These are phyloP conservation scores for Phytophthora brassicae DNA, from an alignment of 352 stramenopile genomes.

Conservation along the genomic window DNA sequence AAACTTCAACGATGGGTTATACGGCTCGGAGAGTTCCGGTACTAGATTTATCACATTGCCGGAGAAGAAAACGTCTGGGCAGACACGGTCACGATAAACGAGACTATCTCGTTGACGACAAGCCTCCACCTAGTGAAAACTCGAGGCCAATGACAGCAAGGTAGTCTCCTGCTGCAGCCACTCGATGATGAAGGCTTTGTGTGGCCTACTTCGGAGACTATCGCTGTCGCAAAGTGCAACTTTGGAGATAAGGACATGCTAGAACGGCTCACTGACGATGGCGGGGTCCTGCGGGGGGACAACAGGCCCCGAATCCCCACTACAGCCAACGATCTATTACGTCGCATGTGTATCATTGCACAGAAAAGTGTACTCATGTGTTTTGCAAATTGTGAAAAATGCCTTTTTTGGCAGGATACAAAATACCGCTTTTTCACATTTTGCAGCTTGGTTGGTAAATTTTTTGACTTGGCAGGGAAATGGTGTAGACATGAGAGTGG, in stretches of 20 bases:
- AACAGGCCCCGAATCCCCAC: background rate
- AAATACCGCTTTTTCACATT: no score
- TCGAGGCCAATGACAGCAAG: background rate
- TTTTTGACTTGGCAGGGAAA: no score
- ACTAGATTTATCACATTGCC: conserved; percentile 4
- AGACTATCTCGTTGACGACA: background rate
- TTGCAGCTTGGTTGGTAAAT: no score
- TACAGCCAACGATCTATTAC: background rate
- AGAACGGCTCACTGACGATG: background rate
- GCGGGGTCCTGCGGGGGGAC: background rate
- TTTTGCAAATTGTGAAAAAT: no score
- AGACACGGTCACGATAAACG: conserved; percentile 16
- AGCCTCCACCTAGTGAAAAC: background rate
- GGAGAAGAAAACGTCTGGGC: conserved; percentile 12
- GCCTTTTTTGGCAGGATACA: no score
- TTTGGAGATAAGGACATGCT: background rate
- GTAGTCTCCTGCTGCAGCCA: background rate
- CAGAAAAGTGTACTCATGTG: no score
- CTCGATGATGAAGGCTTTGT: conserved; percentile 8
- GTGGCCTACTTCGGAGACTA: background rate
- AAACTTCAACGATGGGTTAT: conserved; percentile 6
- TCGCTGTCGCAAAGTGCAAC: background rate
- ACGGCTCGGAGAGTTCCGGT: background rate
- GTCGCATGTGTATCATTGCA: conserved; percentile 11
- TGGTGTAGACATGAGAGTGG: no score